phyloP scores from a whole-genome alignment of 2,329 filamentous ascomycete genomes.

The Scolecobasidium constrictum region DNA sequence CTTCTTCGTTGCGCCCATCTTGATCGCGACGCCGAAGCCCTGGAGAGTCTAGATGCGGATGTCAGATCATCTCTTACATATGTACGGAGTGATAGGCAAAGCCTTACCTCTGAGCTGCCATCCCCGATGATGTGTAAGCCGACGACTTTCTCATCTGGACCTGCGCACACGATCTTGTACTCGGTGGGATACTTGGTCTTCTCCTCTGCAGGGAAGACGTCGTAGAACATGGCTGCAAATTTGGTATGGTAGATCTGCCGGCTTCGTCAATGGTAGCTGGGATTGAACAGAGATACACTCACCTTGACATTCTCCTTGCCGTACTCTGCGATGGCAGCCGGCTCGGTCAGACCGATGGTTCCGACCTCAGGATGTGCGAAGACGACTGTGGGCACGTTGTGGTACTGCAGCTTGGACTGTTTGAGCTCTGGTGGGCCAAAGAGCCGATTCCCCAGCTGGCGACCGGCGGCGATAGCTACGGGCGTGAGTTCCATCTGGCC shows the following conservation, averaged over 20 bases:
- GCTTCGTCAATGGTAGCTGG: neutral
- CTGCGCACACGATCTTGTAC: constrained; percentile 38
- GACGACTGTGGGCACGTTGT: constrained; percentile 42
- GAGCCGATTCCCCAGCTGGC: constrained; percentile 37
- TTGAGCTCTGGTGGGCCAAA: constrained; percentile 36
- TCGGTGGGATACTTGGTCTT: constrained; percentile 38
- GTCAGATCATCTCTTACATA: too few species aligned
- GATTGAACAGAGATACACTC: neutral
- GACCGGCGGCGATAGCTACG: constrained; percentile 42
- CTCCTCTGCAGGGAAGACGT: constrained; percentile 35
- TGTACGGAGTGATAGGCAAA: too few species aligned
- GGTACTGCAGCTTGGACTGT: constrained; percentile 34
- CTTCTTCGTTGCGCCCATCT: constrained; percentile 65
- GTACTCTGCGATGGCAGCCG: constrained; percentile 34
- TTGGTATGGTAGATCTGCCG: constrained; percentile 31
- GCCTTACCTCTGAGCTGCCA: constrained; percentile 50
- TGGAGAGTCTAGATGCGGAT: too few species aligned
- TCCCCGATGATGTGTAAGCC: constrained; percentile 39
- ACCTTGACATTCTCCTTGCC: constrained; percentile 39
- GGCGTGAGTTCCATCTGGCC: constrained; percentile 40
- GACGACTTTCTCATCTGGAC: constrained; percentile 38
- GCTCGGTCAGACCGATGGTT: constrained; percentile 38
- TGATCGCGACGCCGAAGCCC: constrained; percentile 64
- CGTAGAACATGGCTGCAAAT: constrained; percentile 40
- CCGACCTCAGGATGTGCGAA: constrained; percentile 42